Evolutionary conservation across 1,284 basidiomycete genomes (phyloP), one percentile per base, ranked within the genome.

Genomic region (Trichosporon coremiiforme): DNA sequence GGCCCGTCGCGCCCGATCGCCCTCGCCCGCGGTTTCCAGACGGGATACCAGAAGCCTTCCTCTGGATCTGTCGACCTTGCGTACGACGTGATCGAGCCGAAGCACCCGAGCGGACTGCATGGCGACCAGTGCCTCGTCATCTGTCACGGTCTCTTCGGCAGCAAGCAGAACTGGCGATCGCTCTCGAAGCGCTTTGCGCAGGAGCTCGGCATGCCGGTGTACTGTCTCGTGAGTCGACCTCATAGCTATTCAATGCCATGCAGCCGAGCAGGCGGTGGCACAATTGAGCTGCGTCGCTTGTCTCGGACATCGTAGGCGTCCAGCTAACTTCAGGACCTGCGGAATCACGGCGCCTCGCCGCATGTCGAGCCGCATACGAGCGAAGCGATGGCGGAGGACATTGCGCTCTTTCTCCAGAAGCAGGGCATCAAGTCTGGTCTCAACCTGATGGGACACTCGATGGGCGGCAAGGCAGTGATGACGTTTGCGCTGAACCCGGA

Each of bases 81-180:
- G 0, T 84, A 75, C 71, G 82, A 83, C 66, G 68, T 81, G 29
- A 75, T 77, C 57, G 78, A 72, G 35, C 68, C 74, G 4, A 69
- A 70, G 20, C 63, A 65, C 17, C 20, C 45, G n/a, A 38, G 36
- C 4, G 29, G 17, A 33, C 68, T 38, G 45, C 60, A 73, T 12
- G 64, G 74, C 31, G 82, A 74, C 62, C 79, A 84, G 66, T 79
- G 79, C 10, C 69, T 86, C 4, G 84, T 86, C 29, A 80, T 86
- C 33, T 85, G 84, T 68, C 86, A 86, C 77, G 86, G 86, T 0
- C 77, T 86, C 0, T 86, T 85, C 65, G 87, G 87, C 1, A 86
- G 85, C 13, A 87, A 87, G 75, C 87, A 87, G 77, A 88, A 88
- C 76, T 88, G 86, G 86, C 80, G 87, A 9, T 85, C 84, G 9